Conservation (phyloP, 140 eudicot genomes). For the Senecio squalidus region DNA sequence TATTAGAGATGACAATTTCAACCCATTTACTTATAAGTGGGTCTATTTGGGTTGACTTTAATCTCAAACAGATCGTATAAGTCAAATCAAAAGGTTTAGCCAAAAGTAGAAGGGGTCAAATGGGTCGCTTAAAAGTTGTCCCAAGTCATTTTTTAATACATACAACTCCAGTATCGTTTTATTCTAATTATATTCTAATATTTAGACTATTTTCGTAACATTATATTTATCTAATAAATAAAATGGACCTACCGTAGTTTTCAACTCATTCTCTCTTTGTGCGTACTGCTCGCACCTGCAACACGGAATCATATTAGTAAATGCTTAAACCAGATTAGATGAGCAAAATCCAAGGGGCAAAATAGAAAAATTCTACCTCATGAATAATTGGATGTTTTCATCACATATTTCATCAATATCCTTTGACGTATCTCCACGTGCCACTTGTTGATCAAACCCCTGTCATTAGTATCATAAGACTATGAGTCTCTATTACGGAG, state of each 20-base stretch:
- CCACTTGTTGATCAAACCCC: slow-evolving; percentile 45
- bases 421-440: slow-evolving; percentile 23
- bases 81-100: too few relatives aligned
- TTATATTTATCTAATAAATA: too few relatives aligned
- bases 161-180: too few relatives aligned
- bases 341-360: not conserved
- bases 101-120: too few relatives aligned
- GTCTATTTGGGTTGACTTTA: too few relatives aligned
- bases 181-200: too few relatives aligned
- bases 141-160: too few relatives aligned
- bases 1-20: too few relatives aligned
- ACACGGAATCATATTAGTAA: not conserved
- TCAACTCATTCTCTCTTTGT: slow-evolving; percentile 57
- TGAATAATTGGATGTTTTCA: slow-evolving; percentile 65
- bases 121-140: too few relatives aligned
- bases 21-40: too few relatives aligned
- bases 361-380: slow-evolving; percentile 44
- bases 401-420: slow-evolving; percentile 62
- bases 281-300: slow-evolving; percentile 61
- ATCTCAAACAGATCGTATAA: too few relatives aligned
- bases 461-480: not conserved
- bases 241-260: slow-evolving; percentile 39
- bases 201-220: too few relatives aligned
- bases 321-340: not conserved
- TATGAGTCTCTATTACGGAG: slow-evolving; percentile 1